Conservation (phyloP, 192 early-diverging fungal species). For the Pilobolus umbonatus region DNA sequence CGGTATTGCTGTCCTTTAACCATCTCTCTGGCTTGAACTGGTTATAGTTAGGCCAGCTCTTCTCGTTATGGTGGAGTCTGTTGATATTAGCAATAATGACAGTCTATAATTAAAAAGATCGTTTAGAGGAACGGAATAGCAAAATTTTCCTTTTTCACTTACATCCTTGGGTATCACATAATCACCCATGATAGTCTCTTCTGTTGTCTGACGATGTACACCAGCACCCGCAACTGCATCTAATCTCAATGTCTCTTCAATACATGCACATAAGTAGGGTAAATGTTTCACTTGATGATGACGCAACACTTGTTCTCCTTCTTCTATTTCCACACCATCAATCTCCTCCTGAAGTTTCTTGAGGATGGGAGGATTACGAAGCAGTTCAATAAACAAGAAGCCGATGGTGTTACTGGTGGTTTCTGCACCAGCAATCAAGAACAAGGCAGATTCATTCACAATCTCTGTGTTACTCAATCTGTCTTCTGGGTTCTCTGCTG, state of each 20-base stretch:
- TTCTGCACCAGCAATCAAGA: slow-evolving; percentile 36
- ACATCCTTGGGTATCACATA: slow-evolving; percentile 41
- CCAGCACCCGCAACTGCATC: slow-evolving; percentile 37
- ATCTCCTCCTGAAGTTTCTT: slow-evolving; percentile 14
- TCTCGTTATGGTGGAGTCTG: slow-evolving; percentile 10
- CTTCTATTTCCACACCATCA: slow-evolving; percentile 13
- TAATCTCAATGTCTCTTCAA: slow-evolving; percentile 49
- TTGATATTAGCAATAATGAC: neutral
- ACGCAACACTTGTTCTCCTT: neutral
- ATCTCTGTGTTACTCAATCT: slow-evolving; percentile 38
- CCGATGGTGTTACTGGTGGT: slow-evolving; percentile 31
- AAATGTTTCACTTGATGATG: slow-evolving; percentile 41
- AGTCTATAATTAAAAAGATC: slow-evolving; percentile 3
- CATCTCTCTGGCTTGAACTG: slow-evolving; percentile 34
- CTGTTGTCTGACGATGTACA: slow-evolving; percentile 29
- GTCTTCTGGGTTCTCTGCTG: slow-evolving; percentile 24
- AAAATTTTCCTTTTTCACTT: too few relatives aligned
- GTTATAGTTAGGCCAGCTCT: slow-evolving; percentile 19
- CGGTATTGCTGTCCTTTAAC: neutral
- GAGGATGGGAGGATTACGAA: slow-evolving; percentile 12
- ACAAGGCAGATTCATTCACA: slow-evolving; percentile 32
- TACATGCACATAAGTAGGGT: slow-evolving; percentile 46
- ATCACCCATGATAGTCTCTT: slow-evolving; percentile 36
- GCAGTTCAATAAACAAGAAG: slow-evolving; percentile 23
- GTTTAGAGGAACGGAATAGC: too few relatives aligned